Evolutionary conservation across 2,329 filamentous ascomycete species (phyloP).

Genomic region (Septoria petroselini): DNA sequence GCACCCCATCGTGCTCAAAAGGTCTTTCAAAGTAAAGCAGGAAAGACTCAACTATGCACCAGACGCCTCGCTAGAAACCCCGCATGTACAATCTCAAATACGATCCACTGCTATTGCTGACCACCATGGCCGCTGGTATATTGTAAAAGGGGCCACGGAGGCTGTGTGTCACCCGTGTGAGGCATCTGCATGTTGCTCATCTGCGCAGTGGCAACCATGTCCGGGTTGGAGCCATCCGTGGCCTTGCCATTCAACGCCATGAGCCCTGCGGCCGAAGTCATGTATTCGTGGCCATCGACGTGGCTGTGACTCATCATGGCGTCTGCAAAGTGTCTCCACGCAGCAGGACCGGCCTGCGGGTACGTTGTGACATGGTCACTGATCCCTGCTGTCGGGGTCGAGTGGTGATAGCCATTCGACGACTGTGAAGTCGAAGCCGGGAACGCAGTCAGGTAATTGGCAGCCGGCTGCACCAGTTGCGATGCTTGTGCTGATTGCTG

Average conservation of each 20-base stretch:
- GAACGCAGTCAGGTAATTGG: slow-evolving; percentile 26
- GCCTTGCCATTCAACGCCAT: slow-evolving; percentile 21
- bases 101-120: not conserved
- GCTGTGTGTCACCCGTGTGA: slow-evolving; percentile 19
- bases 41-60: too few species aligned
- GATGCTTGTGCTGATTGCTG: slow-evolving; percentile 7
- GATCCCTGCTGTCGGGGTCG: slow-evolving; percentile 15
- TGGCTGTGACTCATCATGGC: slow-evolving; percentile 30
- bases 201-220: slow-evolving; percentile 17
- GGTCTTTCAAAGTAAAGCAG: too few species aligned
- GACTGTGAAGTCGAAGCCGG: slow-evolving; percentile 18
- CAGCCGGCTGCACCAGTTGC: slow-evolving; percentile 14
- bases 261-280: slow-evolving; percentile 17
- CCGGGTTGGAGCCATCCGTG: slow-evolving; percentile 11
- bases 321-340: slow-evolving; percentile 37
- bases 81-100: not conserved
- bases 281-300: slow-evolving; percentile 22
- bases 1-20: too few species aligned
- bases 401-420: slow-evolving; percentile 16
- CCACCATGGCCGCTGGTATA: slow-evolving; percentile 11
- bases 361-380: slow-evolving; percentile 14
- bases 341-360: slow-evolving; percentile 29
- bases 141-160: slow-evolving; percentile 31
- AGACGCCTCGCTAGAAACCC: too few species aligned
- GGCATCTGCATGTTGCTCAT: slow-evolving; percentile 29